Evolutionary conservation across 495 filamentous ascomycete genomes (phyloP), one percentile per base, ranked within the genome.

Genomic region (Jackrogersella minutella): DNA sequence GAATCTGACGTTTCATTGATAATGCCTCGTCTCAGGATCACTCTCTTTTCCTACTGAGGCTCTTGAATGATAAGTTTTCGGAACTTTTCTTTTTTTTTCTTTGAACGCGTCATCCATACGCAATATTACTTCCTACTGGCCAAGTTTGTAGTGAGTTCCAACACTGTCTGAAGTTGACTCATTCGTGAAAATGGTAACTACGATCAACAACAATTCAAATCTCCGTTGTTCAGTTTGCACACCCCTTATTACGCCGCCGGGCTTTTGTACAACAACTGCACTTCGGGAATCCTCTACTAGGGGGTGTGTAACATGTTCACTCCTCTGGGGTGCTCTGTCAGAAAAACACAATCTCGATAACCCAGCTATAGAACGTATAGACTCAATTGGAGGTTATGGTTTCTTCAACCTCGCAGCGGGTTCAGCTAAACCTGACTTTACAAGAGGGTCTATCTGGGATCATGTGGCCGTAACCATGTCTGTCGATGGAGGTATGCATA

Each of bases 401-500:
- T 53, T 53, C 37, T 62, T 53, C 21, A 62, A 11, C 19, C 47
- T 62, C 1, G 19, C 28, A 5, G 58, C 17, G 2, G 34, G 37
- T 9, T 37, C 36, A 28, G 39, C 47, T 40, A 21, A 53, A 16
- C 47, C 14, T 4, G 22, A 22, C 11, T 37, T 46, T 24, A 53
- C 37, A 10, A 16, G 13, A 4, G 24, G 36, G 4, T 62, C 58
- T 33, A 37, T 62, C 19, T 46, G 58, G 58, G 39, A 54, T 19
- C 13, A 62, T 19, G 26, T 62, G 6, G 36, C 37, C 1, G 58
- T 54, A 10, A 37, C 49, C 8, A 17, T 62, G 19, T 47, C 58
- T 11, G 9, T 62, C n/a, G 58, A 62, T 11, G 49, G 37, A 53
- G 58, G 39, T 62, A 54, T n/a, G 39, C 31, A 21, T 28, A 4